Conservation (phyloP, 176 grass and related monocot species). For the Zoysia pacifica region DNA sequence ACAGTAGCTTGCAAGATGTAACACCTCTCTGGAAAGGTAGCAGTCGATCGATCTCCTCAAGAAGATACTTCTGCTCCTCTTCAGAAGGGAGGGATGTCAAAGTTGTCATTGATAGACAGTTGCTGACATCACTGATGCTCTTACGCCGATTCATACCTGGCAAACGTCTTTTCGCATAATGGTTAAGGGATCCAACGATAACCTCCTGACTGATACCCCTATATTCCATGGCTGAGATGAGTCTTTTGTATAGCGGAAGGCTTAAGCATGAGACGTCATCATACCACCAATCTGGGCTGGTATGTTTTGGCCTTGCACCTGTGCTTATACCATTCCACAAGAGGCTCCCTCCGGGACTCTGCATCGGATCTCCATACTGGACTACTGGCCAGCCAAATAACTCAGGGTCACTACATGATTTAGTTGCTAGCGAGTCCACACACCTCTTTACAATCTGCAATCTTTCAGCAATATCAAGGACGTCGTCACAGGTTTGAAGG, state of each 20-base stretch:
- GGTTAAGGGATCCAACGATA: conserved; percentile 68
- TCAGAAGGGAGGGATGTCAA: conserved; percentile 50
- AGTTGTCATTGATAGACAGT: conserved; percentile 46
- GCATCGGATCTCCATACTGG: conserved; percentile 53
- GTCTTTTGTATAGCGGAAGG: conserved; percentile 66
- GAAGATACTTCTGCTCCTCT: conserved; percentile 82
- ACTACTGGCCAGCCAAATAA: conserved; percentile 55
- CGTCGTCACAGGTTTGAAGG: conserved; percentile 68
- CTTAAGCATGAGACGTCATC: conserved; percentile 79
- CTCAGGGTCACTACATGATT: conserved; percentile 58
- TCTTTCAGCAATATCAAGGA: conserved; percentile 75
- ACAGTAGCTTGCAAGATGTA: conserved; percentile 71
- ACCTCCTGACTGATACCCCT: conserved; percentile 66
- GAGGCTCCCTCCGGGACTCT: conserved; percentile 73
- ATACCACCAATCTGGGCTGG: conserved; percentile 81
- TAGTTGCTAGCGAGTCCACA: conserved; percentile 69
- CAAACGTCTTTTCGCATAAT: conserved; percentile 74
- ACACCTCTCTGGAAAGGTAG: conserved; percentile 73
- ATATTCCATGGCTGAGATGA: conserved; percentile 76
- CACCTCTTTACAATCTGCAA: conserved; percentile 72
- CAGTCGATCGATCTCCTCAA: conserved; percentile 83
- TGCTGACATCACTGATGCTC: conserved; percentile 57
- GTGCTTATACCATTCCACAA: conserved; percentile 94
- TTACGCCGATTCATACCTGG: conserved; percentile 78
- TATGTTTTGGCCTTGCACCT: conserved; percentile 63